Evolutionary conservation across 257 asterid genomes (phyloP).

Genomic region (Mentha longifolia): DNA sequence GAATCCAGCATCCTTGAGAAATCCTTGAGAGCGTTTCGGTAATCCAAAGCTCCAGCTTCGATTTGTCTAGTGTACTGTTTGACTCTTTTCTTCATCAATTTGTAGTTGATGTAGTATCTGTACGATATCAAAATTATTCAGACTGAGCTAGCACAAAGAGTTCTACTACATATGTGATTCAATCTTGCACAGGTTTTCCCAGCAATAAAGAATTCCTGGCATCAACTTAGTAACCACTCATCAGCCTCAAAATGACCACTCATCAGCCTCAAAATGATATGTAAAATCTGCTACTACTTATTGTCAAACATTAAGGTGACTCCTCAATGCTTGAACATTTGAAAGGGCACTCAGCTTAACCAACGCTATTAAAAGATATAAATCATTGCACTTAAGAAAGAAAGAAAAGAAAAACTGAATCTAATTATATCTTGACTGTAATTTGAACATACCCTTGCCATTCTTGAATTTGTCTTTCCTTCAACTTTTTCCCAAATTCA

Average conservation of each 20-base stretch:
- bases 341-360: constrained; percentile 9
- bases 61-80: constrained; percentile 79
- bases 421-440: background rate
- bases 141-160: constrained; percentile 4
- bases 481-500: constrained; percentile 89
- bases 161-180: constrained; percentile 1
- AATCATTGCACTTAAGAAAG: background rate
- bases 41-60: constrained; percentile 67
- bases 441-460: constrained; percentile 73
- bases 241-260: background rate
- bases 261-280: background rate
- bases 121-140: constrained; percentile 27
- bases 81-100: constrained; percentile 89
- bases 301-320: background rate
- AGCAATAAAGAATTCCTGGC: background rate
- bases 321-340: constrained; percentile 19
- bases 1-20: constrained; percentile 88
- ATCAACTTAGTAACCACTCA: constrained; percentile 2
- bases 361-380: background rate
- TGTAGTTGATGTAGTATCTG: constrained; percentile 97
- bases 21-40: constrained; percentile 86
- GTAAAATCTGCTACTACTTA: background rate
- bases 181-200: constrained; percentile 3
- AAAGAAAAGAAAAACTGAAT: background rate
- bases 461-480: constrained; percentile 84